A percentile compares a stretch with the other conserved stretches of the same genome.
Evolutionary conservation across 1,139 yeast species (phyloP).

Genomic region (Kazachstania sp.): DNA sequence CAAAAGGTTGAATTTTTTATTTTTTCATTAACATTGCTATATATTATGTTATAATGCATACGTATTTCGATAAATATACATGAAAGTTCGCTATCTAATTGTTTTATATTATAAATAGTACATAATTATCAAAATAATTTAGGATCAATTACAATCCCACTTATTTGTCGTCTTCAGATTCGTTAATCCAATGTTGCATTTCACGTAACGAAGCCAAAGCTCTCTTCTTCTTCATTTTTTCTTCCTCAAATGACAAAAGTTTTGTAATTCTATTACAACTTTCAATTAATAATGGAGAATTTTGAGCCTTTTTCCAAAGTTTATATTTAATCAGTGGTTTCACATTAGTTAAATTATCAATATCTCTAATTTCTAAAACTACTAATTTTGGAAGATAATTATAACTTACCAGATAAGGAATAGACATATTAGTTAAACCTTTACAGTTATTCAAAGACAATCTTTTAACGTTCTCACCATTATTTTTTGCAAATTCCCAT

Average conservation of each 20-base stretch:
- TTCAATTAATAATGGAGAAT: constrained; percentile 56
- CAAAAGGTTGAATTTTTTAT: no score
- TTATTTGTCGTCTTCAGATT: no score
- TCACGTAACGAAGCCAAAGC: constrained; percentile 48
- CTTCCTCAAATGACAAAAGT: constrained; percentile 54
- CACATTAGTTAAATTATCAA: constrained; percentile 50
- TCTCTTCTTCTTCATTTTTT: constrained; percentile 47
- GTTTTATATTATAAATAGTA: no score
- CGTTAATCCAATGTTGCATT: constrained; percentile 53
- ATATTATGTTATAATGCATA: no score
- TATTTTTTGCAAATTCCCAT: constrained; percentile 66
- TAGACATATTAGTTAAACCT: constrained; percentile 52
- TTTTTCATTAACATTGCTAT: no score
- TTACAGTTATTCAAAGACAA: constrained; percentile 73
- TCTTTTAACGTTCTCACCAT: constrained; percentile 52
- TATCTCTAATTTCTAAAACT: constrained; percentile 70
- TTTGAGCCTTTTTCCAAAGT: constrained; percentile 46
- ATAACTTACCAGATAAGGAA: constrained; percentile 51
- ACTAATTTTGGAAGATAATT: constrained; percentile 51
- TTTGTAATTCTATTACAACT: constrained; percentile 63
- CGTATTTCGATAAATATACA: no score
- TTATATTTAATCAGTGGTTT: constrained; percentile 61
- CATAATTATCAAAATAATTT: no score
- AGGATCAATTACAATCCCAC: no score
- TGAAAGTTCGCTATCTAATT: no score